Percentiles rank a stretch among this genome's conserved stretches.
phyloP scores from a whole-genome alignment of 179 eudicot species.

The Pouteria campechiana region DNA sequence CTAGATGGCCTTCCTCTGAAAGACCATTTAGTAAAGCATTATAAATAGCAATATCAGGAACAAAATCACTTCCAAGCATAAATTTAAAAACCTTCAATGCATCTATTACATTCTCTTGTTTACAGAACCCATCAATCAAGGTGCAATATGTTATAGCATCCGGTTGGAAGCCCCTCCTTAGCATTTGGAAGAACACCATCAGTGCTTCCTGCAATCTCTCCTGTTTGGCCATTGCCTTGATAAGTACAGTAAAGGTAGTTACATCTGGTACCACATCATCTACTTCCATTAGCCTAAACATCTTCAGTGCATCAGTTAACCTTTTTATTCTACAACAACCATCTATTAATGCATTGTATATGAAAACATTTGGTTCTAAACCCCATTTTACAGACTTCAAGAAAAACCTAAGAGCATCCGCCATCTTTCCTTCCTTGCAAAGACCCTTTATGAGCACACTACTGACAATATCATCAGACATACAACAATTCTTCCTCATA shows the following conservation, averaged over 20 bases:
- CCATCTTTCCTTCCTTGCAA: slow-evolving; percentile 34
- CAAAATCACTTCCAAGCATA: slow-evolving; percentile 23
- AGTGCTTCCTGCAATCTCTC: slow-evolving; percentile 23
- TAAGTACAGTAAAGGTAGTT: slow-evolving; percentile 36
- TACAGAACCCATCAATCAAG: slow-evolving; percentile 44
- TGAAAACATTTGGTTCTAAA: slow-evolving; percentile 24
- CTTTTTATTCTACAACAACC: slow-evolving; percentile 43
- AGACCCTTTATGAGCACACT: slow-evolving; percentile 46
- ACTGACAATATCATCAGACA: slow-evolving; percentile 33
- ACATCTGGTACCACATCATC: slow-evolving; percentile 28
- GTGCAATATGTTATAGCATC: slow-evolving; percentile 54
- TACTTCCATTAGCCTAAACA: slow-evolving; percentile 26
- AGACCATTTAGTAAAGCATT: slow-evolving; percentile 41
- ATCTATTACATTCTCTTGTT: slow-evolving; percentile 22
- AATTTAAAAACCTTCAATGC: slow-evolving; percentile 27
- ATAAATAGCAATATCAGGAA: slow-evolving; percentile 39
- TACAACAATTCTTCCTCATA: slow-evolving; percentile 26
- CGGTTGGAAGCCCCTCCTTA: slow-evolving; percentile 21
- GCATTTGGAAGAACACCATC: slow-evolving; percentile 34
- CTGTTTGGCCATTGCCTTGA: slow-evolving; percentile 22
- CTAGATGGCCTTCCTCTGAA: slow-evolving; percentile 21
- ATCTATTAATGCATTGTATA: slow-evolving; percentile 41
- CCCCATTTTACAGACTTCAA: slow-evolving; percentile 31
- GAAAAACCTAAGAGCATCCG: slow-evolving; percentile 43
- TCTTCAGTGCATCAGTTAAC: slow-evolving; percentile 23